Conservation (phyloP, 2,329 filamentous ascomycete species). For the Clarireedia hainanense region DNA sequence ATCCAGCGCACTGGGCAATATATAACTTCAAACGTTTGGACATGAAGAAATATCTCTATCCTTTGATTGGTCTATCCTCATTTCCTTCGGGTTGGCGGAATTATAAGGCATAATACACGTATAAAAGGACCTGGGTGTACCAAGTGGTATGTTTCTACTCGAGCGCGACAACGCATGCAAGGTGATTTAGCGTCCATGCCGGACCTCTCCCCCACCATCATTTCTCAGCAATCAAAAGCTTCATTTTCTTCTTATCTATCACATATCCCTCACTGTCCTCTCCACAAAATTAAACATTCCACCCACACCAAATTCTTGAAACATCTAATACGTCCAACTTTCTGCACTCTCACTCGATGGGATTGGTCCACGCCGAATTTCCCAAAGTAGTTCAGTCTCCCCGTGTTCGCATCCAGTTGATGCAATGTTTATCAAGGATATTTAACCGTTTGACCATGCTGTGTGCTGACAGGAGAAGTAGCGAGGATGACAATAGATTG, state of each 20-base stretch:
- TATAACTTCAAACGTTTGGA: neutral
- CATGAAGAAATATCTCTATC: neutral
- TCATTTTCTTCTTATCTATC: neutral
- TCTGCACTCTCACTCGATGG: neutral
- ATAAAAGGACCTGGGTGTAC: neutral
- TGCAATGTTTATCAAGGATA: neutral
- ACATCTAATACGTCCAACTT: neutral
- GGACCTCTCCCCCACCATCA: neutral
- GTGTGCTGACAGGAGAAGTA: neutral
- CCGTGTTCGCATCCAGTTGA: neutral
- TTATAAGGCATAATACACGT: slow-evolving; percentile 3
- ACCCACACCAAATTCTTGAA: neutral
- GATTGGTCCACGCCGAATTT: neutral
- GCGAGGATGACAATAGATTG: too few relatives aligned
- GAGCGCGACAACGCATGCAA: slow-evolving; percentile 2
- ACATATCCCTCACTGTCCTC: neutral
- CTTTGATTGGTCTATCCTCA: neutral
- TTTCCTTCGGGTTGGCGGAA: neutral
- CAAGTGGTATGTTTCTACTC: slow-evolving; percentile 1
- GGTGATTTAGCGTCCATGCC: neutral
- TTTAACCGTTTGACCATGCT: neutral
- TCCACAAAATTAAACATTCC: neutral
- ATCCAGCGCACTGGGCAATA: neutral
- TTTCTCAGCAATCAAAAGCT: neutral
- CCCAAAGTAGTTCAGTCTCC: neutral